A percentile compares a stretch with the other conserved stretches of the same genome.
Evolutionary conservation across 2,329 filamentous ascomycete species (phyloP).

Genomic region (Sarocladium strictum): DNA sequence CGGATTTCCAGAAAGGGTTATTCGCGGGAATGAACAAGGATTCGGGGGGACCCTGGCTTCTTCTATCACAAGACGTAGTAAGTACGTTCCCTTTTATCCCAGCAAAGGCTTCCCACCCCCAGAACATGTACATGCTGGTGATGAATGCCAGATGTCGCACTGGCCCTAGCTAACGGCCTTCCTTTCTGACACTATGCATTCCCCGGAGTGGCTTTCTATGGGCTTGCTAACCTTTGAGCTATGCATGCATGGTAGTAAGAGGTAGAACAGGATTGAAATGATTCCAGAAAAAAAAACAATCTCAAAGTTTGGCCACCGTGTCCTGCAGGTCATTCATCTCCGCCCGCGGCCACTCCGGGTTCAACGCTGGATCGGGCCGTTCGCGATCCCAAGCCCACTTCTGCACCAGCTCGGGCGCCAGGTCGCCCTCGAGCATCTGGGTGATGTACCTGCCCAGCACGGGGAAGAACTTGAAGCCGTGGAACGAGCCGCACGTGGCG

Average conservation of each 20-base stretch:
- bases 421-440: constrained; percentile 44
- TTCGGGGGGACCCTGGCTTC: not conserved
- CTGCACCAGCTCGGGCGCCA: constrained; percentile 35
- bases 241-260: too few relatives aligned
- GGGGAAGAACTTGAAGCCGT: constrained; percentile 64
- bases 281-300: not conserved
- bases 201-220: too few relatives aligned
- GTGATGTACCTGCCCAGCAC: constrained; percentile 56
- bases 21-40: not conserved
- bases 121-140: too few relatives aligned
- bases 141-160: too few relatives aligned
- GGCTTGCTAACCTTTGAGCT: too few relatives aligned
- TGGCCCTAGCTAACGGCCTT: too few relatives aligned
- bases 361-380: constrained; percentile 43
- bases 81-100: too few relatives aligned
- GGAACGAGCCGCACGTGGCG: constrained; percentile 60
- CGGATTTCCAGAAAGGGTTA: constrained; percentile 1
- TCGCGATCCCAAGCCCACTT: constrained; percentile 57
- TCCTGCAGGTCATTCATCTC: constrained; percentile 50
- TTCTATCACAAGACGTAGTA: too few relatives aligned
- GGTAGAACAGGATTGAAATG: too few relatives aligned
- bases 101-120: too few relatives aligned
- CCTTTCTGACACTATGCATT: too few relatives aligned
- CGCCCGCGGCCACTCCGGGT: constrained; percentile 49
- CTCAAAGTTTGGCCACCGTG: constrained; percentile 22